These are phyloP conservation scores for Fusarium falciforme DNA, from an alignment of 2,329 filamentous ascomycete genomes.

Conservation along the genomic window DNA sequence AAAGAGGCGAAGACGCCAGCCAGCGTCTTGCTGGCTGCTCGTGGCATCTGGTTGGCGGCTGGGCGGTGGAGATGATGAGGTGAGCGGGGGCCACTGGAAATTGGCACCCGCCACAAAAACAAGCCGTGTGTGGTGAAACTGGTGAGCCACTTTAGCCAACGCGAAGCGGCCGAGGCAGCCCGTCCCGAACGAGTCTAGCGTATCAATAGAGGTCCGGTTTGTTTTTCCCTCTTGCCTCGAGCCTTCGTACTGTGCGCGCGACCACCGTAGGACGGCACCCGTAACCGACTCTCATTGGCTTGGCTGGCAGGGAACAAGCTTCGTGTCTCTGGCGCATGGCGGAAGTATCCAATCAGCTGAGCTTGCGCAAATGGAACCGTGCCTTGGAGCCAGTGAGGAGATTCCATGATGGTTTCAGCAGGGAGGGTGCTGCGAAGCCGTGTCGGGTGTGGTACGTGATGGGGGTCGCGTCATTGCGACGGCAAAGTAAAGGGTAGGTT, in stretches of 20 bases:
- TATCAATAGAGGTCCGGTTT: neutral
- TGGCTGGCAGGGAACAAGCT: slow-evolving; percentile 27
- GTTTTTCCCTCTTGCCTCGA: neutral
- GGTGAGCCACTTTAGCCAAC: slow-evolving; percentile 28
- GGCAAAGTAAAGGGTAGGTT: neutral
- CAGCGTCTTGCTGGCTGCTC: slow-evolving; percentile 3
- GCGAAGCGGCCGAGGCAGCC: slow-evolving; percentile 29
- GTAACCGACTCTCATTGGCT: slow-evolving; percentile 27
- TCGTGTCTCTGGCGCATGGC: slow-evolving; percentile 18
- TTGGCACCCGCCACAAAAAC: slow-evolving; percentile 40
- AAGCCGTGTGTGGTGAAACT: slow-evolving; percentile 30
- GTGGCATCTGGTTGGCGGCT: slow-evolving; percentile 9
- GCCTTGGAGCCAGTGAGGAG: slow-evolving; percentile 26
- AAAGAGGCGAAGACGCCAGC: slow-evolving; percentile 7
- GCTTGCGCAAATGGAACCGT: slow-evolving; percentile 14
- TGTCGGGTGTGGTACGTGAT: slow-evolving; percentile 32
- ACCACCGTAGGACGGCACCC: slow-evolving; percentile 19
- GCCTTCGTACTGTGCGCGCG: slow-evolving; percentile 22
- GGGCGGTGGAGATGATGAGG: neutral
- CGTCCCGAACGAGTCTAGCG: neutral
- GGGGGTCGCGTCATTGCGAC: slow-evolving; percentile 35
- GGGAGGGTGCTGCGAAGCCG: slow-evolving; percentile 30
- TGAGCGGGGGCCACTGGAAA: slow-evolving; percentile 25
- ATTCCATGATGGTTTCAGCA: slow-evolving; percentile 37
- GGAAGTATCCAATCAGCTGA: slow-evolving; percentile 26